Conservation (phyloP, 192 early-diverging fungal genomes). For the Chytriomyces sp. region DNA sequence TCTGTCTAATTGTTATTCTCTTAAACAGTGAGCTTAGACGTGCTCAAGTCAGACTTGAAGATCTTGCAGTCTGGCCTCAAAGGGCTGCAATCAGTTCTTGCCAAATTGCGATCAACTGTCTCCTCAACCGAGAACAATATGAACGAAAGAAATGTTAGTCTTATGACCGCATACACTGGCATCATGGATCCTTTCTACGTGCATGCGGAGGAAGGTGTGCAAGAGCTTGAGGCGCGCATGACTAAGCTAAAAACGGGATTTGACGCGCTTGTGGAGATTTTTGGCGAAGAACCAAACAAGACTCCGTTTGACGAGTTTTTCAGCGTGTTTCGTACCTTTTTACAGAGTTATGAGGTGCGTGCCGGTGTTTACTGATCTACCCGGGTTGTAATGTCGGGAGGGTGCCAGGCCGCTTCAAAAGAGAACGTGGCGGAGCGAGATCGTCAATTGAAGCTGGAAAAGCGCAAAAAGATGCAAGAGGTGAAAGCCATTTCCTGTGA, state of each 20-base stretch:
- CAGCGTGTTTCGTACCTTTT: slow-evolving; percentile 39
- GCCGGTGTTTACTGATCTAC: neutral
- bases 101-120: neutral
- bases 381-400: too few species aligned
- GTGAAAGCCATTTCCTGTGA: slow-evolving; percentile 1
- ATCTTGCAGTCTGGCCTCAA: slow-evolving; percentile 33
- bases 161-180: slow-evolving; percentile 16
- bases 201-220: slow-evolving; percentile 9
- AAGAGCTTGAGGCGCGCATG: slow-evolving; percentile 24
- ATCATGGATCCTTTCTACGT: slow-evolving; percentile 34
- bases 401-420: slow-evolving; percentile 24
- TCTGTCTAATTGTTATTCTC: slow-evolving; percentile 8
- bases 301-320: slow-evolving; percentile 47
- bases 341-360: slow-evolving; percentile 39
- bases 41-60: slow-evolving; percentile 40
- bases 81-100: neutral
- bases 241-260: slow-evolving; percentile 20
- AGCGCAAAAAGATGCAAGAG: slow-evolving; percentile 38
- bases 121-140: neutral
- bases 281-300: slow-evolving; percentile 43
- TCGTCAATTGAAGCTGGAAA: slow-evolving; percentile 35
- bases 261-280: slow-evolving; percentile 19
- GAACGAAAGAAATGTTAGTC: neutral
- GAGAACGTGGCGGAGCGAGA: slow-evolving; percentile 39
- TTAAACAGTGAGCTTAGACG: slow-evolving; percentile 25